These are phyloP conservation scores for Monosporozyma unispora DNA, from an alignment of 805 yeast genomes.

Conservation along the genomic window DNA sequence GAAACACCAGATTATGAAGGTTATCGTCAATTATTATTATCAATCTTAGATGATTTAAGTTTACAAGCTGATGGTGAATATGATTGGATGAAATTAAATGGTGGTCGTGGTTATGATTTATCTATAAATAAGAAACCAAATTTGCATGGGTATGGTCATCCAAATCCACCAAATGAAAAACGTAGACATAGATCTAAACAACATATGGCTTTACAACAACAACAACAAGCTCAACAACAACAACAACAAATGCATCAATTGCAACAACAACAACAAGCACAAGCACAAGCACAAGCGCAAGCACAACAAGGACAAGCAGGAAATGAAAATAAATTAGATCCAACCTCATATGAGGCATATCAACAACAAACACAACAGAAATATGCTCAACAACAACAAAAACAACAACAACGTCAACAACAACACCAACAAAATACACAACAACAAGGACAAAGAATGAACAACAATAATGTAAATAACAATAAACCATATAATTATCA, in stretches of 20 bases:
- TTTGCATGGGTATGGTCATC: constrained; percentile 92
- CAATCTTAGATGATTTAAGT: constrained; percentile 64
- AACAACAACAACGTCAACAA: constrained; percentile 9
- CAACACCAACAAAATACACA: constrained; percentile 7
- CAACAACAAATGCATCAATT: constrained; percentile 32
- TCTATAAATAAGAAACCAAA: constrained; percentile 85
- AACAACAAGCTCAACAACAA: constrained; percentile 29
- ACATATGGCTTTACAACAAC: constrained; percentile 17
- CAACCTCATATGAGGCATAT: constrained; percentile 34
- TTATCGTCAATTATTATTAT: constrained; percentile 65
- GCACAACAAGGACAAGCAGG: constrained; percentile 13
- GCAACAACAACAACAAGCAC: constrained; percentile 25
- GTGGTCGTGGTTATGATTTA: constrained; percentile 94
- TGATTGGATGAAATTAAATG: constrained; percentile 96
- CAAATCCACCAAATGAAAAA: constrained; percentile 64
- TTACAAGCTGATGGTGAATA: constrained; percentile 78
- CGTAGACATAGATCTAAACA: constrained; percentile 17
- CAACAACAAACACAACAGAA: constrained; percentile 32
- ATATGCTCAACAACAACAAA: constrained; percentile 27
- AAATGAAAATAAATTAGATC: constrained; percentile 30
- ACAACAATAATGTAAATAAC: background rate
- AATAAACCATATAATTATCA: constrained; percentile 13
- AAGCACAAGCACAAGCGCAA: constrained; percentile 18
- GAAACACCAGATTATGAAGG: constrained; percentile 92
- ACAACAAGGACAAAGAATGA: constrained; percentile 1